These are phyloP conservation scores for Circinella minor DNA, from an alignment of 371 early-diverging fungal genomes.

Conservation along the genomic window DNA sequence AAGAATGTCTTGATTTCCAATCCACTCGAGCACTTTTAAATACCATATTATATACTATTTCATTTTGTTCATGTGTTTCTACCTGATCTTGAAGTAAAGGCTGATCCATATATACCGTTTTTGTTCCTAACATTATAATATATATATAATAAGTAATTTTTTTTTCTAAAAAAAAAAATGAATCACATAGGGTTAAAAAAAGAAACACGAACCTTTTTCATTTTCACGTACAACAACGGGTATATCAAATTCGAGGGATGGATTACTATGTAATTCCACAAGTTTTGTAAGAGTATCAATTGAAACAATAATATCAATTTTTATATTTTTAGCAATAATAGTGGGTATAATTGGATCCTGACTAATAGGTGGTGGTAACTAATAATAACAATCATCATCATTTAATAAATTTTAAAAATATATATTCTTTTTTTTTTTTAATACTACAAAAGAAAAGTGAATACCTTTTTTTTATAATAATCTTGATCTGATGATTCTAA, in stretches of 20 bases:
- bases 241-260: neutral
- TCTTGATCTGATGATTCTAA: neutral
- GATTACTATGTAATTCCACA: neutral
- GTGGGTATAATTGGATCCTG: neutral
- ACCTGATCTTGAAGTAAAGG: neutral
- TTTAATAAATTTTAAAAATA: too few species aligned
- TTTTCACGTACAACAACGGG: neutral
- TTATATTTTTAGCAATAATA: neutral
- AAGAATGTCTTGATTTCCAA: neutral
- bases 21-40: neutral
- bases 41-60: neutral
- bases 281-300: neutral
- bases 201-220: neutral
- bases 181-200: neutral
- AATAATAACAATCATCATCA: too few species aligned
- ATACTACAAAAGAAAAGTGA: neutral
- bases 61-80: neutral
- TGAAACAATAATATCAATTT: neutral
- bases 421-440: too few species aligned
- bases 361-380: neutral
- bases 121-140: neutral
- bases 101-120: neutral
- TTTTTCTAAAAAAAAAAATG: neutral
- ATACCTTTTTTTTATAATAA: slow-evolving; percentile 1
- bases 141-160: neutral